A percentile compares a stretch with the other conserved stretches of the same genome.
Conservation (phyloP, 306 rosid species). For the Inga laurina region DNA sequence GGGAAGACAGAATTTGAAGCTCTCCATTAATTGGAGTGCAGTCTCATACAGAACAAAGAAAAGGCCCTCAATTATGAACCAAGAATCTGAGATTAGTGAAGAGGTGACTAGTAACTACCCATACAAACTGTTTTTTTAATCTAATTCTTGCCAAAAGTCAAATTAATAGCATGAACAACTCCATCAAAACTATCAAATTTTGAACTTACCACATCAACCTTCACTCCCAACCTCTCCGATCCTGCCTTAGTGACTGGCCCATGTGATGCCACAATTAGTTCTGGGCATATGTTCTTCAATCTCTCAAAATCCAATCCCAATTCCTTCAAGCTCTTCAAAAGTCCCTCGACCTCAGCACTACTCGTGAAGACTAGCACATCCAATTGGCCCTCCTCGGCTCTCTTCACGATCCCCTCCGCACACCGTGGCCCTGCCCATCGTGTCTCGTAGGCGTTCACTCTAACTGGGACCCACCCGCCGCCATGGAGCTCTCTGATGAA, state of each 20-base stretch:
- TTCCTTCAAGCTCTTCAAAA: constrained; percentile 62
- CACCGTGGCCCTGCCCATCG: constrained; percentile 66
- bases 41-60: background rate
- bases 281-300: constrained; percentile 51
- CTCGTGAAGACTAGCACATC: constrained; percentile 74
- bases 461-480: constrained; percentile 52
- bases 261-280: constrained; percentile 64
- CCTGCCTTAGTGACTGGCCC: constrained; percentile 74
- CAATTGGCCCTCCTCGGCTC: constrained; percentile 44
- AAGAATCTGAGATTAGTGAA: background rate
- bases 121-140: background rate
- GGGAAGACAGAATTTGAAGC: background rate
- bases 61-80: background rate
- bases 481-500: constrained; percentile 52
- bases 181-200: constrained; percentile 73
- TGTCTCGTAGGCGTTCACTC: constrained; percentile 75
- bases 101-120: background rate
- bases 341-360: constrained; percentile 83
- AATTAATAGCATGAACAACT: constrained; percentile 55
- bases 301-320: constrained; percentile 56
- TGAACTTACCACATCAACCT: constrained; percentile 70
- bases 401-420: constrained; percentile 53
- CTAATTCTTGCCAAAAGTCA: constrained; percentile 34
- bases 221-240: constrained; percentile 63
- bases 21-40: background rate